A percentile compares a stretch with the other conserved stretches of the same genome.
Conservation (phyloP, 257 asterid species). For the Avicennia marina region DNA sequence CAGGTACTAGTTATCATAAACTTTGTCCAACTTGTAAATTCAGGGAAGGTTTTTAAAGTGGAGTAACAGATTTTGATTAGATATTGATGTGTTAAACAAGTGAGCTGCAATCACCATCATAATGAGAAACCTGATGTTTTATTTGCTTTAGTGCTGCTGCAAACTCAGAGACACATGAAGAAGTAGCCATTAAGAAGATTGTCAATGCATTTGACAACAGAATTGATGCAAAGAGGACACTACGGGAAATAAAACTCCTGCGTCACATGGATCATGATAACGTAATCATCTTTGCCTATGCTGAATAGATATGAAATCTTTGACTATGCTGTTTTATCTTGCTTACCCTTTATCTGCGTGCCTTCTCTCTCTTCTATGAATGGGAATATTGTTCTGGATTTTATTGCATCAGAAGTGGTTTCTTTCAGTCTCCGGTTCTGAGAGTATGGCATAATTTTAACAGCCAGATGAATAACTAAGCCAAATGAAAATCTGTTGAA, state of each 20-base stretch:
- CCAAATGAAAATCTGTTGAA: too few relatives aligned
- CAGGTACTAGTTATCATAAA: neutral
- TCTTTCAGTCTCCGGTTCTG: neutral
- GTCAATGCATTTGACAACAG: slow-evolving; percentile 12
- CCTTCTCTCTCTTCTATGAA: neutral
- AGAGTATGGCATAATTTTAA: neutral
- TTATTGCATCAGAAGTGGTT: neutral
- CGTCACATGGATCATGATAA: slow-evolving; percentile 16
- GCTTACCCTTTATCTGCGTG: neutral
- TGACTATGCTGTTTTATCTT: neutral
- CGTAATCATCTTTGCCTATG: neutral
- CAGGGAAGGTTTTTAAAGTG: neutral
- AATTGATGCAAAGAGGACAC: slow-evolving; percentile 9
- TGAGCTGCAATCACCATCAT: too few relatives aligned
- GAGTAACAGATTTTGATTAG: neutral
- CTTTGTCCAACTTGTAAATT: neutral
- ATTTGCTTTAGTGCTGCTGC: slow-evolving; percentile 9
- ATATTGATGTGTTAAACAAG: too few relatives aligned
- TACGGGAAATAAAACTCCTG: slow-evolving; percentile 10
- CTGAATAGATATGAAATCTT: too few relatives aligned
- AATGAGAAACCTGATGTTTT: neutral
- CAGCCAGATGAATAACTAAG: neutral
- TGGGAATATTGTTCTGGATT: neutral
- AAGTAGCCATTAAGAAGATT: slow-evolving; percentile 14
- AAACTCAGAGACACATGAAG: slow-evolving; percentile 10